Evolutionary conservation across 2,329 filamentous ascomycete genomes (phyloP).

Genomic region (Aspergillus sp.): DNA sequence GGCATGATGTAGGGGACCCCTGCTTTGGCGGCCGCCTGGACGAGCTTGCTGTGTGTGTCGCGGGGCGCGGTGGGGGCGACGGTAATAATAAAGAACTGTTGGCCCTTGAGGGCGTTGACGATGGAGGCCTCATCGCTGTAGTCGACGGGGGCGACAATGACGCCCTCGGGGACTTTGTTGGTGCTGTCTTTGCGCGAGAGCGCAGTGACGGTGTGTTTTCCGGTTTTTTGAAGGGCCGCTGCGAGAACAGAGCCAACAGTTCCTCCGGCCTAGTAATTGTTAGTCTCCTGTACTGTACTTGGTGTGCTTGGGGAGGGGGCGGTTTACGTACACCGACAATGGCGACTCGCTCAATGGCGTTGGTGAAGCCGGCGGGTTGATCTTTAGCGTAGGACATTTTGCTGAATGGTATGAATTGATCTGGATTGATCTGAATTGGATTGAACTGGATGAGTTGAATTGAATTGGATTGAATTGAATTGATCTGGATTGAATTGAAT

Average conservation of each 20-base stretch:
- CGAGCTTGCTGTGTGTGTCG: slow-evolving; percentile 51
- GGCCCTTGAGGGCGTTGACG: slow-evolving; percentile 51
- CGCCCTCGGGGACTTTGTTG: slow-evolving; percentile 46
- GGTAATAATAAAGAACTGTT: slow-evolving; percentile 61
- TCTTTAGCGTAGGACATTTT: slow-evolving; percentile 27
- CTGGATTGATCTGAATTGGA: not conserved
- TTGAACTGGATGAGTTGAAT: slow-evolving; percentile 6
- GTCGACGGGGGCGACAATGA: slow-evolving; percentile 46
- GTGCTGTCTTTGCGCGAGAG: slow-evolving; percentile 48
- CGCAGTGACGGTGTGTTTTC: slow-evolving; percentile 54
- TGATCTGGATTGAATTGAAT: slow-evolving; percentile 6
- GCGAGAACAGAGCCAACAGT: slow-evolving; percentile 31
- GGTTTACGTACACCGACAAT: slow-evolving; percentile 41
- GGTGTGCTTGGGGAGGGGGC: not conserved
- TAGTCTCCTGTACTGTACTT: slow-evolving; percentile 4
- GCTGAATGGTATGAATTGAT: not conserved
- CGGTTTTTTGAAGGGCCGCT: slow-evolving; percentile 44
- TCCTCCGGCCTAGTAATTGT: slow-evolving; percentile 34
- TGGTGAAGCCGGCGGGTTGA: slow-evolving; percentile 25
- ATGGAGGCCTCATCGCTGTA: slow-evolving; percentile 51
- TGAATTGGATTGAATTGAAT: not conserved
- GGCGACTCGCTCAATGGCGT: slow-evolving; percentile 38
- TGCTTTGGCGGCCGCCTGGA: slow-evolving; percentile 56
- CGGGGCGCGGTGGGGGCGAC: slow-evolving; percentile 45
- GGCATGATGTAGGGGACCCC: slow-evolving; percentile 58